These are phyloP conservation scores for Cavenderia fasciculata DNA, from an alignment of 78 protist species.

Conservation along the genomic window DNA sequence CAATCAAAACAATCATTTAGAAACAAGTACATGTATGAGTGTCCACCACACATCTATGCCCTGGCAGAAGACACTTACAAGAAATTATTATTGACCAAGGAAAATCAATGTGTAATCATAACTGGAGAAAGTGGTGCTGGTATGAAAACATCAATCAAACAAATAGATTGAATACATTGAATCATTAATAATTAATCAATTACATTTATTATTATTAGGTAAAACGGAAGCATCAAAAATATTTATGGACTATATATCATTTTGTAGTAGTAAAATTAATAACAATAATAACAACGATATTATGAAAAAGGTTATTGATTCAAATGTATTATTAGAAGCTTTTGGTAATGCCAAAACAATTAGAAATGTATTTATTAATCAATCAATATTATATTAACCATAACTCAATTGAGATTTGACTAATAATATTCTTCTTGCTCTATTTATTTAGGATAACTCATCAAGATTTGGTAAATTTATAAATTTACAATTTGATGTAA, in stretches of 20 bases:
- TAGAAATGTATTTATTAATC: conserved; percentile 93
- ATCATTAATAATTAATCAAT: not conserved
- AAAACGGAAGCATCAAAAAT: conserved; percentile 87
- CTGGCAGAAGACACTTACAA: conserved; percentile 85
- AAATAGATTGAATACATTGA: not conserved
- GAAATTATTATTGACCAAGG: conserved; percentile 15
- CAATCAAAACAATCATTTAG: conserved; percentile 13
- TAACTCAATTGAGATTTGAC: too few species aligned
- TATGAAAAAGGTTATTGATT: conserved; percentile 77
- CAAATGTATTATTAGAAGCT: conserved; percentile 92
- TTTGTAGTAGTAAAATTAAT: not conserved
- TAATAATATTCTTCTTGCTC: conserved; percentile 29
- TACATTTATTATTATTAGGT: conserved; percentile 54
- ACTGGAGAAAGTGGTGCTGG: conserved; percentile 91
- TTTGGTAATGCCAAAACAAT: conserved; percentile 97
- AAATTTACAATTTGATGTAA: conserved; percentile 88
- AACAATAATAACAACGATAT: conserved; percentile 40
- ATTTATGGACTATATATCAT: conserved; percentile 92
- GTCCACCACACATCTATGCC: conserved; percentile 87
- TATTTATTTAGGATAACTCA: too few species aligned
- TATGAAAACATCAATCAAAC: conserved; percentile 31
- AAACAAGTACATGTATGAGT: conserved; percentile 67
- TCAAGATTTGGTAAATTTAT: conserved; percentile 92
- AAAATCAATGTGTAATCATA: conserved; percentile 91
- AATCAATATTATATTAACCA: too few species aligned